A percentile compares a stretch with the other conserved stretches of the same genome.
These are phyloP conservation scores for Phycomyces blakesleeanus DNA, from an alignment of 192 early-diverging fungal species.

Conservation along the genomic window DNA sequence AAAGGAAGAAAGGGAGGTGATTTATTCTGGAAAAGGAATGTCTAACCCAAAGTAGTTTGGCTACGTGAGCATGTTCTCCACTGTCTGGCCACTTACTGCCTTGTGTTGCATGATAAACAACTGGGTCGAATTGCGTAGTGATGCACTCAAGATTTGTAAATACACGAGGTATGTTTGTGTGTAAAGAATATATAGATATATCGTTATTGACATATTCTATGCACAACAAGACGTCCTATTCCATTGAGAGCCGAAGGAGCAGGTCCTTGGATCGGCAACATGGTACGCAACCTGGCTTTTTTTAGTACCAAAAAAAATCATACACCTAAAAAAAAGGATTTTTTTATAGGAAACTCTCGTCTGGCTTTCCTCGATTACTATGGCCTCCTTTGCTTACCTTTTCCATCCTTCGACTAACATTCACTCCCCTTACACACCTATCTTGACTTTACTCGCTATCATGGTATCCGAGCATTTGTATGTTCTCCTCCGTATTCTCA, in stretches of 20 bases:
- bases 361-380: slow-evolving; percentile 60
- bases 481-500: slow-evolving; percentile 12
- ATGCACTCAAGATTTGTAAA: slow-evolving; percentile 87
- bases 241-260: slow-evolving; percentile 32
- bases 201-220: neutral
- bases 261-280: slow-evolving; percentile 37
- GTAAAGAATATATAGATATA: too few relatives aligned
- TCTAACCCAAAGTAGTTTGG: slow-evolving; percentile 59
- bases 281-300: slow-evolving; percentile 17
- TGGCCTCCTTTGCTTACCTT: slow-evolving; percentile 50
- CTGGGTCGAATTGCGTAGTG: slow-evolving; percentile 85
- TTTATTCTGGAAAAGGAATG: neutral
- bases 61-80: slow-evolving; percentile 80
- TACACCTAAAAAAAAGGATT: too few relatives aligned
- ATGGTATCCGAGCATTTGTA: slow-evolving; percentile 39
- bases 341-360: slow-evolving; percentile 31
- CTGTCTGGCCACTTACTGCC: slow-evolving; percentile 82
- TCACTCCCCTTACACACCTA: slow-evolving; percentile 31
- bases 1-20: neutral
- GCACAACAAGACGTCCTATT: slow-evolving; percentile 31
- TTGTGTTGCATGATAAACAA: slow-evolving; percentile 84
- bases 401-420: slow-evolving; percentile 42
- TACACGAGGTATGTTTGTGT: slow-evolving; percentile 57
- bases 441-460: slow-evolving; percentile 27
- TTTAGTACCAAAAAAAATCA: neutral